A percentile compares a stretch with the other conserved stretches of the same genome.
Conservation (phyloP, 2,329 filamentous ascomycete species). For the Rhexocercosporidium sp. region DNA sequence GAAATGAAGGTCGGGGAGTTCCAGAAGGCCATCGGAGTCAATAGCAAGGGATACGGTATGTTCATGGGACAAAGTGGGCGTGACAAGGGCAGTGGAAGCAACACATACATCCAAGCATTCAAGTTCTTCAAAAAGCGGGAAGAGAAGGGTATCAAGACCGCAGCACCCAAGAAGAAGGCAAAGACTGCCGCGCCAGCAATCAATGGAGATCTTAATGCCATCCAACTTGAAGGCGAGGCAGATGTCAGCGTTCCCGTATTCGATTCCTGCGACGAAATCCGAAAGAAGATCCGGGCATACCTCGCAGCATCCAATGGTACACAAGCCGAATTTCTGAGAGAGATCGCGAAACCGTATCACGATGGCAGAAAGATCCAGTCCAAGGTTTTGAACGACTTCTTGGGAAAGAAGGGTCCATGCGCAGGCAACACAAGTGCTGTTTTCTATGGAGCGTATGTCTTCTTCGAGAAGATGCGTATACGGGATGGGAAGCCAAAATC, state of each 20-base stretch:
- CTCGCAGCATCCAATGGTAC: slow-evolving; percentile 53
- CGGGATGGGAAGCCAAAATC: slow-evolving; percentile 56
- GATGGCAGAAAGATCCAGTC: slow-evolving; percentile 47
- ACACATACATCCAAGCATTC: slow-evolving; percentile 46
- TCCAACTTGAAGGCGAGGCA: slow-evolving; percentile 55
- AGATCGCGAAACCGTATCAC: slow-evolving; percentile 50
- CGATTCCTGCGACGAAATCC: slow-evolving; percentile 63
- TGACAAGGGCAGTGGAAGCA: slow-evolving; percentile 44
- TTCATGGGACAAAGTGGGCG: slow-evolving; percentile 56
- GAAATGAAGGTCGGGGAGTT: slow-evolving; percentile 53
- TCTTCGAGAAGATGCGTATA: slow-evolving; percentile 62
- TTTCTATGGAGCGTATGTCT: slow-evolving; percentile 61
- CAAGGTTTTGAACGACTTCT: slow-evolving; percentile 54
- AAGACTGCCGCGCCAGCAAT: slow-evolving; percentile 41
- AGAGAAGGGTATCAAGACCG: slow-evolving; percentile 49
- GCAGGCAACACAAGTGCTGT: slow-evolving; percentile 54
- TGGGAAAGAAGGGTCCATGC: slow-evolving; percentile 52
- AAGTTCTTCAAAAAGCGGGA: slow-evolving; percentile 58
- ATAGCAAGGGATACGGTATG: slow-evolving; percentile 42
- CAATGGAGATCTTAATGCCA: slow-evolving; percentile 35
- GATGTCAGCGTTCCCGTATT: slow-evolving; percentile 53
- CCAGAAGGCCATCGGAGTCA: slow-evolving; percentile 45
- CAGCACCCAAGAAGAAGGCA: slow-evolving; percentile 42
- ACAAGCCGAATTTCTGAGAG: slow-evolving; percentile 57
- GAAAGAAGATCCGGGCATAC: slow-evolving; percentile 59